Evolutionary conservation across 768 basidiomycete genomes (phyloP), one percentile per base, ranked within the genome.

Genomic region (Leccinum variicolor): DNA sequence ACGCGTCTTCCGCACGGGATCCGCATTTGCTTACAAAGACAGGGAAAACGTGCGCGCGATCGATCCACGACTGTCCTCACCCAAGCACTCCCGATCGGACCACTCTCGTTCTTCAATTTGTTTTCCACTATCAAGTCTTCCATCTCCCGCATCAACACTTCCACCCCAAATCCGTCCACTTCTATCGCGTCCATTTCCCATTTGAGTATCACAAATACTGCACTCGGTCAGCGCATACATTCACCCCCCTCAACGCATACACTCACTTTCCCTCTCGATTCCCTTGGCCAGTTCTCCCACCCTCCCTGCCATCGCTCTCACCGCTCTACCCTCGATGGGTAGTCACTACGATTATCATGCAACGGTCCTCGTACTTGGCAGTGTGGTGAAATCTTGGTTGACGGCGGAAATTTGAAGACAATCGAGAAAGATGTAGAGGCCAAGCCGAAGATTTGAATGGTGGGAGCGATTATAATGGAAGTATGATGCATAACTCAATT

Each of bases 121-220:
- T 75, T 75, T 72, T 90, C 89, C 3, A 90, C 77, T 49, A 89
- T 72, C 64, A 89, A 76, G 41, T 83, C 76, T 68, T 86, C 81
- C 78, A 91, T 85, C 70, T 87, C 87, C 15, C 68, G 58, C 49
- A 77, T 68, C 50, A 90, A 69, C 50, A 69, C 48, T 11, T 72
- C 74, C 53, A 84, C 72, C 11, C 77, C 66, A 11, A 74, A 70
- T 43, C 70, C 71, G 13, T 72, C 63, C 33, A 54, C 60, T 34
- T 39, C 79, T 14, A 59, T 39, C 70, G 61, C 76, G 47, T 80
- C 79, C 25, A 88, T 64, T 60, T 86, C 77, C 0, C 77, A 77
- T 53, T 85, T 79, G 6, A 87, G 66, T 63, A 83, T 77, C 31
- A 77, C 69, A 15, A 79, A 82, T 3, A 81, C 84, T 84, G 53